Percentiles rank a stretch among this genome's conserved stretches.
Conservation (phyloP, 1,284 basidiomycete genomes). For the Coriolopsis trogii region DNA sequence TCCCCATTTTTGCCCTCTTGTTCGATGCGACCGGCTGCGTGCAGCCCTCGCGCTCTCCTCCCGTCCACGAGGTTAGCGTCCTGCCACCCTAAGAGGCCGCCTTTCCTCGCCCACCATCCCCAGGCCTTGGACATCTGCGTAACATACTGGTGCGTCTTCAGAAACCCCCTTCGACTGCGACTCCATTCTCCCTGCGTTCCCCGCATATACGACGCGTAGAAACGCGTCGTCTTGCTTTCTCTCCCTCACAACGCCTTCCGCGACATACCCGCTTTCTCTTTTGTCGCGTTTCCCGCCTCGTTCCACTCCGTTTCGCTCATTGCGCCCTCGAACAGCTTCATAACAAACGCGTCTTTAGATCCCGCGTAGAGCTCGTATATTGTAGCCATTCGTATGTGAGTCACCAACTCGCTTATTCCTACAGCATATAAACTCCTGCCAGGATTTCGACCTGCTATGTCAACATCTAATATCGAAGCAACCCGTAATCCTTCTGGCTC, state of each 20-base stretch:
- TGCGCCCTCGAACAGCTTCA: constrained; percentile 10
- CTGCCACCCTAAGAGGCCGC: constrained; percentile 17
- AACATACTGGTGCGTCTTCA: constrained; percentile 18
- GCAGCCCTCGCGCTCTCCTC: constrained; percentile 23
- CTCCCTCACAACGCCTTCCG: background rate
- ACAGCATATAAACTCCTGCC: constrained; percentile 22
- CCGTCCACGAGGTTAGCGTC: constrained; percentile 26
- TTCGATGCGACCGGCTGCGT: constrained; percentile 27
- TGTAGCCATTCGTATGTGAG: constrained; percentile 27
- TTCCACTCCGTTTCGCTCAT: constrained; percentile 10
- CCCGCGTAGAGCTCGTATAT: constrained; percentile 19
- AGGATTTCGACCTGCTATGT: constrained; percentile 43
- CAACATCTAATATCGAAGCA: constrained; percentile 46
- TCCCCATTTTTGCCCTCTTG: constrained; percentile 19
- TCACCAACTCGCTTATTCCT: constrained; percentile 16
- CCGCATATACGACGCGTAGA: constrained; percentile 18
- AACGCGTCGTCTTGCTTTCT: constrained; percentile 21
- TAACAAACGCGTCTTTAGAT: constrained; percentile 19
- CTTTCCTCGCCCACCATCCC: constrained; percentile 6
- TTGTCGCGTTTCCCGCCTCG: constrained; percentile 1
- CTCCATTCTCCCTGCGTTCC: no score
- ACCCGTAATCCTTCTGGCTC: constrained; percentile 69
- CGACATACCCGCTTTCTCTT: background rate
- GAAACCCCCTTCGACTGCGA: no score
- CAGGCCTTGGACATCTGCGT: constrained; percentile 9